These are phyloP conservation scores for Venturia effusa DNA, from an alignment of 2,329 filamentous ascomycete species.

Conservation along the genomic window DNA sequence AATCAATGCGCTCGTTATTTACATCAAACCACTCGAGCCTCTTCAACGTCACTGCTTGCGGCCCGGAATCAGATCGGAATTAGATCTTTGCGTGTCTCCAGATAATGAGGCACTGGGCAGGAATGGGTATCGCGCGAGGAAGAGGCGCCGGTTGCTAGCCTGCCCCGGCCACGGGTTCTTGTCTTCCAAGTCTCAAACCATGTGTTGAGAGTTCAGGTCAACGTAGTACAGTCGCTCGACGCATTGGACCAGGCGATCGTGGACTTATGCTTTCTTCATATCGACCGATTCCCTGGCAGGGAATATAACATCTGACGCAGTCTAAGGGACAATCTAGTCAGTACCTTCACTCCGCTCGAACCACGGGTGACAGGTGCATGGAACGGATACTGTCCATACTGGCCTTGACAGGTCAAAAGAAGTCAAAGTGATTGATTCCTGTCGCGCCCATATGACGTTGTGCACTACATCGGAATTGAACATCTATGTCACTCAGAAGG, in stretches of 20 bases:
- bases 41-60: not conserved
- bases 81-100: not conserved
- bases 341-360: not conserved
- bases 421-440: not conserved
- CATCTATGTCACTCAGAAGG: not conserved
- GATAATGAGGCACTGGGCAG: not conserved
- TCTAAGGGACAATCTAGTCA: not conserved
- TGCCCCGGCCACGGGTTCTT: not conserved
- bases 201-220: too few relatives aligned
- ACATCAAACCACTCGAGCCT: not conserved
- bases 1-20: not conserved
- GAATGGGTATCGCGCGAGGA: not conserved
- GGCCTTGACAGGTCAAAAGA: not conserved
- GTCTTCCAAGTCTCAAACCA: too few relatives aligned
- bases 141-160: not conserved
- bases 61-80: not conserved
- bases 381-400: not conserved
- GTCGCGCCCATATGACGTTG: not conserved
- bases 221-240: too few relatives aligned
- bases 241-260: too few relatives aligned
- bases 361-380: not conserved
- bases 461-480: not conserved
- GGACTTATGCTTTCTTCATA: too few relatives aligned
- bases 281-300: not conserved
- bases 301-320: not conserved